Conservation (phyloP, 1,139 yeast species). For the Yamadazyma aaseri region DNA sequence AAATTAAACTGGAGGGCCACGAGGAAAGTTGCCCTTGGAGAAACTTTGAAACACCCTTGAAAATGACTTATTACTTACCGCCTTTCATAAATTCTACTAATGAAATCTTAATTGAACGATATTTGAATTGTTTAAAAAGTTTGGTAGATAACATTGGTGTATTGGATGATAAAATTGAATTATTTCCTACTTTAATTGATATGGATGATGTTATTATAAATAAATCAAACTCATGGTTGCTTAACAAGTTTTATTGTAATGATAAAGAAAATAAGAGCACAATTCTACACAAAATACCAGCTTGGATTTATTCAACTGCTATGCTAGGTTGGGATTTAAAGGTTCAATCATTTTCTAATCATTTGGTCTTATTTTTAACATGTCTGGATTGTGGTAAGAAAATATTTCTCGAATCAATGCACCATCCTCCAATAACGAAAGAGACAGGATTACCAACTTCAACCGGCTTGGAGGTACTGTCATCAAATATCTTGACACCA, state of each 20-base stretch:
- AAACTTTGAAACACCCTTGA: slow-evolving; percentile 34
- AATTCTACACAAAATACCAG: slow-evolving; percentile 24
- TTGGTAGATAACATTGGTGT: slow-evolving; percentile 30
- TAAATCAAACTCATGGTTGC: slow-evolving; percentile 32
- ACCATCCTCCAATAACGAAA: slow-evolving; percentile 8
- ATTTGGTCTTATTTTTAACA: slow-evolving; percentile 29
- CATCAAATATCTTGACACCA: slow-evolving; percentile 31
- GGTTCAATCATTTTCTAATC: slow-evolving; percentile 29
- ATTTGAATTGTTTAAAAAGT: slow-evolving; percentile 27
- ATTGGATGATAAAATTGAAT: slow-evolving; percentile 23
- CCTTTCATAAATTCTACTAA: slow-evolving; percentile 36
- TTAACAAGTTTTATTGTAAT: slow-evolving; percentile 27
- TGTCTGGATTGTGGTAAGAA: slow-evolving; percentile 40
- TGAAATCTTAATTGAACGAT: slow-evolving; percentile 26
- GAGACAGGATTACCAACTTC: slow-evolving; percentile 7
- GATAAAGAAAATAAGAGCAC: slow-evolving; percentile 34
- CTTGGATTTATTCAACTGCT: slow-evolving; percentile 35
- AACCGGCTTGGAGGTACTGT: slow-evolving; percentile 19
- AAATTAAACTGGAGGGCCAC: slow-evolving; percentile 28
- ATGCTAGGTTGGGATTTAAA: slow-evolving; percentile 38
- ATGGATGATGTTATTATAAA: slow-evolving; percentile 8
- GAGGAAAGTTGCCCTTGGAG: slow-evolving; percentile 37
- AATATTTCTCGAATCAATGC: slow-evolving; percentile 24
- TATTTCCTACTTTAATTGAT: slow-evolving; percentile 21
- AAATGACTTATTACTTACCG: slow-evolving; percentile 35